Base-by-base conservation (phyloP, 2,329 filamentous ascomycete genomes). In the Cercospora canescens region DNA sequence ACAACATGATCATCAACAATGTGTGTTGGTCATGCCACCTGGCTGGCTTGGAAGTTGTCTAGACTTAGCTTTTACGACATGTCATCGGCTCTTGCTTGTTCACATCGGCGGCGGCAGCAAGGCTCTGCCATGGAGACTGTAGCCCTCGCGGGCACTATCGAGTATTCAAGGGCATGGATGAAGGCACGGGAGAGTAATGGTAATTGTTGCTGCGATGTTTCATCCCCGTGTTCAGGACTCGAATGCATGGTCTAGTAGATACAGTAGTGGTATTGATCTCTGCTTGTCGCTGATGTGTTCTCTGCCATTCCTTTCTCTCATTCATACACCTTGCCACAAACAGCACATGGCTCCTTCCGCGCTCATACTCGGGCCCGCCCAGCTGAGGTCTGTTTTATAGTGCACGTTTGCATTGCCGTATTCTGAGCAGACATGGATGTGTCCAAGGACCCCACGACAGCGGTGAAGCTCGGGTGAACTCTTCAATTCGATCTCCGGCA, bases 11-110 rank as follows among this genome's bases (percentile, higher is more conserved):
- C 71, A 72, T 72, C 67, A 69, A 70, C 67, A 67, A 74, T 71
- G 69, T 74, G 67, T 73, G 71, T 70, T 71, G 65, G 70, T 70
- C 70, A 68, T 70, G 69, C 69, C 72, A 63, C 66, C 66, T 45
- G 68, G 70, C 67, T 68, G 71, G 63, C 68, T 71, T 65, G 70
- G 62, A 65, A 67, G 54, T 34, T 65, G 54, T 71, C 68, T 69
- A 67, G 66, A 69, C 61, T 70, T 68, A 68, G 62, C 67, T 73
- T 60, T 63, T 69, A 58, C 57, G 37, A 62, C 34, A 62, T 62
- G 60, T 62, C 54, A 55, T 62, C 50, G 50, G 50, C 26, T 62
- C 60, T 32, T 57, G 39, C 57, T 61, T 61, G 57, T 54, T 62
- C 30, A 64, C 66, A 59, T 63, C 60, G 64, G 55, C 61, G 48